phyloP scores from a whole-genome alignment of 148 eudicot genomes.

The Selenicereus undatus region DNA sequence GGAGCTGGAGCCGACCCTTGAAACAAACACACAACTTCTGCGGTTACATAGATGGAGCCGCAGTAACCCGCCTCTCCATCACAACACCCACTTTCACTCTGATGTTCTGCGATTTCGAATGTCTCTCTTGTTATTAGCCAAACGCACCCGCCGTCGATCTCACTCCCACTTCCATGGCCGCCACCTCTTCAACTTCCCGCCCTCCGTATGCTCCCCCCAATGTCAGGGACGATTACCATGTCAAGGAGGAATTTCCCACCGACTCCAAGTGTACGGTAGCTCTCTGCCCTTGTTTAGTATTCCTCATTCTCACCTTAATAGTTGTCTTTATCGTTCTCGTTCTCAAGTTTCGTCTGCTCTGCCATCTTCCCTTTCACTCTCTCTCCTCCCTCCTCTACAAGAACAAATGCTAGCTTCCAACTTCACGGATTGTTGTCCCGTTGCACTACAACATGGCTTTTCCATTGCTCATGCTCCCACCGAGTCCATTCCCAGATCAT shows the following conservation, averaged over 20 bases:
- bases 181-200: constrained; percentile 24
- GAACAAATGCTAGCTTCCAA: constrained; percentile 40
- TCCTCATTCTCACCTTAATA: constrained; percentile 48
- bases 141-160: background rate
- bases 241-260: constrained; percentile 22
- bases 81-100: too few species aligned
- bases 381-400: constrained; percentile 32
- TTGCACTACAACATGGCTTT: constrained; percentile 14
- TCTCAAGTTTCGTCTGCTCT: constrained; percentile 28
- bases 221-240: constrained; percentile 31
- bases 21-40: too few species aligned
- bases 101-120: background rate
- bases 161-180: constrained; percentile 27
- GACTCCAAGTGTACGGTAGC: constrained; percentile 40
- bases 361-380: constrained; percentile 19
- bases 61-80: too few species aligned
- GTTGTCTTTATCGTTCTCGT: constrained; percentile 49
- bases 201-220: constrained; percentile 29
- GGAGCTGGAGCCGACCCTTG: too few species aligned
- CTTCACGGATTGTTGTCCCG: background rate
- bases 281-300: constrained; percentile 65
- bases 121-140: constrained; percentile 5
- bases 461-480: background rate
- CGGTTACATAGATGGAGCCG: too few species aligned
- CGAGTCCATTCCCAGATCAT: constrained; percentile 10